These are phyloP conservation scores for Cicer chorassanicum DNA, from an alignment of 306 rosid genomes.

Conservation along the genomic window DNA sequence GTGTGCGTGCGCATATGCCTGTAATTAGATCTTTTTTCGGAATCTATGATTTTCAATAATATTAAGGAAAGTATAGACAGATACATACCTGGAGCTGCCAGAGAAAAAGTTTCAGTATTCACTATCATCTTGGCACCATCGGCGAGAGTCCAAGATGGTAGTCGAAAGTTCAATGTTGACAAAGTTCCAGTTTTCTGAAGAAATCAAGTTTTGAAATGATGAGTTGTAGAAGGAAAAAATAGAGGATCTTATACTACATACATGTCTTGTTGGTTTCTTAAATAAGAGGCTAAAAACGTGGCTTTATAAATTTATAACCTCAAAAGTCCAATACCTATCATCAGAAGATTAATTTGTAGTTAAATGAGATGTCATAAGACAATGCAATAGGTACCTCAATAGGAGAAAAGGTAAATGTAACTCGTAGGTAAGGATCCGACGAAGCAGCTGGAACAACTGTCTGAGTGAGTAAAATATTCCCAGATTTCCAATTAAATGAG, in stretches of 20 bases:
- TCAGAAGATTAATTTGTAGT: constrained; percentile 11
- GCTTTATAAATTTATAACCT: background rate
- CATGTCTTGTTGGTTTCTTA: background rate
- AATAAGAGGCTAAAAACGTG: background rate
- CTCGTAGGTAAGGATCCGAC: constrained; percentile 66
- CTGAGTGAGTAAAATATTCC: constrained; percentile 56
- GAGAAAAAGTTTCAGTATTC: constrained; percentile 52
- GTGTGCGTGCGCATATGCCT: background rate
- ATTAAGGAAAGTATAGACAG: constrained; percentile 26
- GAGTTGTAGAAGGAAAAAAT: background rate
- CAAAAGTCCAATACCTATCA: background rate
- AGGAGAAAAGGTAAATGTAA: constrained; percentile 59
- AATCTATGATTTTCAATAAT: background rate
- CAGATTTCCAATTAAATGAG: constrained; percentile 75
- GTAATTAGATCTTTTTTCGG: background rate
- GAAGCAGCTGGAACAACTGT: constrained; percentile 62
- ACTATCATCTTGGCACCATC: constrained; percentile 56
- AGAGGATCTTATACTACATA: background rate
- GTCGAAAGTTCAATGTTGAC: constrained; percentile 69
- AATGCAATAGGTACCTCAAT: constrained; percentile 45
- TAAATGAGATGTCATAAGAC: constrained; percentile 22
- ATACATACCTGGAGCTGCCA: constrained; percentile 65
- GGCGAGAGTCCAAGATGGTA: constrained; percentile 73
- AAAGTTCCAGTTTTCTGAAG: constrained; percentile 51
- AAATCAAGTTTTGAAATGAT: constrained; percentile 14